Base-by-base conservation (phyloP, 176 grass and related monocot species). In the Carex myosuroides region DNA sequence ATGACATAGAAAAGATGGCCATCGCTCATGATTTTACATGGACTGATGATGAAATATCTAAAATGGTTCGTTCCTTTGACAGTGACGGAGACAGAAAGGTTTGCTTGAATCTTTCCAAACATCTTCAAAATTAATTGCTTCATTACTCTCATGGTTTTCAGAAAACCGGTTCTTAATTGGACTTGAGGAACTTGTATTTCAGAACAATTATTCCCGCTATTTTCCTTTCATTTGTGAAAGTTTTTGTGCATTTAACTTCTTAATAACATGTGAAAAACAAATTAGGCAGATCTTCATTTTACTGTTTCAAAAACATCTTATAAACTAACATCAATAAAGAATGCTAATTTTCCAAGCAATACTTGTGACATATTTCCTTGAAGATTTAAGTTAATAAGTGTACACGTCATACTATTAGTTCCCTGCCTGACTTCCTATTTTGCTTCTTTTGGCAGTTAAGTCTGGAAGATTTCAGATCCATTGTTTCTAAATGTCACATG, bases 21-120 rank as follows among this genome's bases (percentile, higher is more conserved):
- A 85, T 86, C 33, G 13, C 89, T 81, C 90, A 93, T 87, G 93
- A 98, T 86, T 98, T 98, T 87, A 92, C 63, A 22, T 98, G 96
- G 96, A 89, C 91, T 78, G 87, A 95, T 84, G 83, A 10, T 84
- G 96, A 95, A 85, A 85, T 95, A 84, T 89, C 83, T 83, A 92
- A 88, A 59, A 95, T 98, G 96, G 89, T 98, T 37, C 88, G 16
- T 81, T 98, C 69, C 83, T 98, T 98, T 88, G 92, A 95, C 70
- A 85, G 77, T 74, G 91, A 95, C 16, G 56, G 89, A 82, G 89
- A 98, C 86, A 90, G 96, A 88, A 95, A 93, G 93, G 96, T 93
- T 68, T 85, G 85, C 32, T 52, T 64, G 65, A 22, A 42, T 82
- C 13, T 77, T 32, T 33, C 46, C 12, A 56, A 56, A 77, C 6